Conservation (phyloP, 768 basidiomycete species). For the Leucosporidium yakuticum region DNA sequence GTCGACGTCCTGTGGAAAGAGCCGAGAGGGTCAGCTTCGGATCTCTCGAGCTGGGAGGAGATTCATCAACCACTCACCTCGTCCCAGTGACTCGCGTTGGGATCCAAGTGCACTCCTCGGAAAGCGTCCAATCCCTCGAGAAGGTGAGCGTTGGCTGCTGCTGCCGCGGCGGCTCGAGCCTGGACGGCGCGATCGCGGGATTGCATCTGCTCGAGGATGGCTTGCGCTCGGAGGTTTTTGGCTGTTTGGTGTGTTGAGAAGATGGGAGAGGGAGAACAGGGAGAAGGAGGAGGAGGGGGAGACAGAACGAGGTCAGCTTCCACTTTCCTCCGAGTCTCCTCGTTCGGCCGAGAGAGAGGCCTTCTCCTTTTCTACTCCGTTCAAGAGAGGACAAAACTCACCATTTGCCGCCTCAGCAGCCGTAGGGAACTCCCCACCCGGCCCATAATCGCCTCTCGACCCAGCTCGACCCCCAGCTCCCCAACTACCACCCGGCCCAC, state of each 20-base stretch:
- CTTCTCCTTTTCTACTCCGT: no score
- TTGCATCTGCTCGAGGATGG: constrained; percentile 31
- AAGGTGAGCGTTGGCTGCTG: constrained; percentile 58
- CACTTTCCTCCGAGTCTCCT: constrained; percentile 23
- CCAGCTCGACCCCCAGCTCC: constrained; percentile 49
- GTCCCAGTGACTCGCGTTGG: constrained; percentile 95
- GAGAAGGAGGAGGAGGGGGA: no score
- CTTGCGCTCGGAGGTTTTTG: constrained; percentile 28
- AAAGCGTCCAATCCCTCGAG: constrained; percentile 87
- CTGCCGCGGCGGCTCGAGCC: constrained; percentile 53
- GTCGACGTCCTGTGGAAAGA: constrained; percentile 60
- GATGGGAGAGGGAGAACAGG: no score
- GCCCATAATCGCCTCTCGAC: constrained; percentile 32
- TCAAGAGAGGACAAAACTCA: constrained; percentile 43
- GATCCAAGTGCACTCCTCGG: constrained; percentile 84
- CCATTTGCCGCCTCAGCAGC: constrained; percentile 90
- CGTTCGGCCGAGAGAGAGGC: constrained; percentile 23
- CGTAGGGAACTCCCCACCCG: constrained; percentile 74
- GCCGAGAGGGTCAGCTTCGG: constrained; percentile 12
- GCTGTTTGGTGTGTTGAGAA: constrained; percentile 22
- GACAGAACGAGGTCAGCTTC: constrained; percentile 3
- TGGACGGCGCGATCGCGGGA: constrained; percentile 36
- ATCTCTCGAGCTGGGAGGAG: constrained; percentile 11
- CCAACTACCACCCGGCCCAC: constrained; percentile 53
- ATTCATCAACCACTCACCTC: constrained; percentile 57